Percentiles rank a stretch among this genome's conserved stretches.
Evolutionary conservation across 352 stramenopile genomes (phyloP).

Genomic region (Thalassiosira mediterranea): DNA sequence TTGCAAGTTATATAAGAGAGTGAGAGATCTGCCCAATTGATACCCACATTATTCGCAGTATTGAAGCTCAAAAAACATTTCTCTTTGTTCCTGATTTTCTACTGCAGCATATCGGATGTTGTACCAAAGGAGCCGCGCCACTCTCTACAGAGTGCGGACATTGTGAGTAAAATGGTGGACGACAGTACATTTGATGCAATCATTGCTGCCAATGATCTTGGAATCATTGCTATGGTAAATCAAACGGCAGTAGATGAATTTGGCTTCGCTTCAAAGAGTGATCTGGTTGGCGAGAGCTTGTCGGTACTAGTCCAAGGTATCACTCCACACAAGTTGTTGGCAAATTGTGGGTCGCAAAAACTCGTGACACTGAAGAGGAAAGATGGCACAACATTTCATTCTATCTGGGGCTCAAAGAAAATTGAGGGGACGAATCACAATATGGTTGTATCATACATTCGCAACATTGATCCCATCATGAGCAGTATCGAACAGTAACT

Average conservation of each 20-base stretch:
- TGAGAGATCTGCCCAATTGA: too few relatives aligned
- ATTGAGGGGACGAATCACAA: background rate
- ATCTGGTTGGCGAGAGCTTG: constrained; percentile 18
- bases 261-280: constrained; percentile 23
- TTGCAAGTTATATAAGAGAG: constrained; percentile 24
- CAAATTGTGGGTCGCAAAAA: constrained; percentile 14
- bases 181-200: constrained; percentile 35
- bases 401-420: constrained; percentile 18
- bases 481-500: too few relatives aligned
- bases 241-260: constrained; percentile 20
- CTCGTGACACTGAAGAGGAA: constrained; percentile 17
- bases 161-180: constrained; percentile 13
- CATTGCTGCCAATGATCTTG: constrained; percentile 14
- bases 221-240: constrained; percentile 22
- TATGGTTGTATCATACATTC: constrained; percentile 20
- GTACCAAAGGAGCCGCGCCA: constrained; percentile 1
- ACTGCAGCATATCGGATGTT: constrained; percentile 20
- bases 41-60: background rate
- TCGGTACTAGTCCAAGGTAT: constrained; percentile 11
- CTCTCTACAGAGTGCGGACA: background rate
- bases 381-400: constrained; percentile 17
- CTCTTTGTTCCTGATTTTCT: background rate
- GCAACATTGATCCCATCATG: constrained; percentile 16
- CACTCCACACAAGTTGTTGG: background rate
- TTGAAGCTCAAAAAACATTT: background rate